Conservation (phyloP, 2,329 filamentous ascomycete genomes). For the Harringtonia aguacate region DNA sequence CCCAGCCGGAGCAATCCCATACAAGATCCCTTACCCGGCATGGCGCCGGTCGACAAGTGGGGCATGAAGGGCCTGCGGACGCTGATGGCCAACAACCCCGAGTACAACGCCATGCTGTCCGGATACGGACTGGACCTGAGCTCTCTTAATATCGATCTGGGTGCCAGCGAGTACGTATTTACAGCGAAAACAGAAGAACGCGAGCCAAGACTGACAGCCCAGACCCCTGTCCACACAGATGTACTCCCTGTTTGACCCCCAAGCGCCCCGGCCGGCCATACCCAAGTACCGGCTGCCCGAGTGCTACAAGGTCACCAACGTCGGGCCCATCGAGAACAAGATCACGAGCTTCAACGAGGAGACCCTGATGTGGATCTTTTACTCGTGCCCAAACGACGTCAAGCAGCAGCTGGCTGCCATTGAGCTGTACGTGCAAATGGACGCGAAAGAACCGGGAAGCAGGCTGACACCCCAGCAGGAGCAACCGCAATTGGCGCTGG, state of each 20-base stretch:
- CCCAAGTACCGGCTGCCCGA: conserved; percentile 50
- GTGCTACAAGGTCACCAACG: conserved; percentile 57
- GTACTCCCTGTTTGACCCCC: conserved; percentile 51
- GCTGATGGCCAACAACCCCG: conserved; percentile 53
- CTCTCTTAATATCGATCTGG: conserved; percentile 46
- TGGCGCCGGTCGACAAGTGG: conserved; percentile 53
- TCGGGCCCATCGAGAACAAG: conserved; percentile 54
- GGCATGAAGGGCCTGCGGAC: conserved; percentile 53
- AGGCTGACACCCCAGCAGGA: conserved; percentile 25
- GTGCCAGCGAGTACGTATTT: conserved; percentile 40
- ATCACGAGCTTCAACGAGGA: conserved; percentile 58
- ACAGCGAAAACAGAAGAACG: neutral
- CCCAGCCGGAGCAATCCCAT: conserved; percentile 28
- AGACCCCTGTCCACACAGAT: conserved; percentile 48
- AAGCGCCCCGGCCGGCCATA: conserved; percentile 45
- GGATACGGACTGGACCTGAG: conserved; percentile 50
- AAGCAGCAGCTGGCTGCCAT: conserved; percentile 54
- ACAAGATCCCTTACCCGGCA: conserved; percentile 48
- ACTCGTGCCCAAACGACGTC: conserved; percentile 51
- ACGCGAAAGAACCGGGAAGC: neutral
- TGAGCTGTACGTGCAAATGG: conserved; percentile 40
- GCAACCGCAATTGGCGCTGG: conserved; percentile 56
- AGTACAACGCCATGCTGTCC: conserved; percentile 50
- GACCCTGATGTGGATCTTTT: conserved; percentile 60
- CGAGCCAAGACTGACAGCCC: neutral